These are phyloP conservation scores for Akanthomyces uredinophilus DNA, from an alignment of 2,329 filamentous ascomycete genomes.

Conservation along the genomic window DNA sequence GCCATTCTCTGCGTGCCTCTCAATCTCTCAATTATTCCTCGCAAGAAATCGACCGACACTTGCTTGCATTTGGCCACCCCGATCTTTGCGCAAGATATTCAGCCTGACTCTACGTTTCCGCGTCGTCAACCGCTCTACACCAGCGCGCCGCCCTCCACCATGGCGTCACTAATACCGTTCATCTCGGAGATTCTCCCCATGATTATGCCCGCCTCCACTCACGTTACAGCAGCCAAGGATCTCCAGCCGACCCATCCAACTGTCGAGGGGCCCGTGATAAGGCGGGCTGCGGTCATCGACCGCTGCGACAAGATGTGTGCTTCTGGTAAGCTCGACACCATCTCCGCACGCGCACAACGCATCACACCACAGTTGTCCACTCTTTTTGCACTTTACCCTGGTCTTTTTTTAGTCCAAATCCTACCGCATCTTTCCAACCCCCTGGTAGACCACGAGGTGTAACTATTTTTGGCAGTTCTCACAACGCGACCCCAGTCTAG, in stretches of 20 bases:
- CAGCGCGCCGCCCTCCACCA: conserved; percentile 21
- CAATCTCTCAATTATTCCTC: background rate
- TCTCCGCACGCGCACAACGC: background rate
- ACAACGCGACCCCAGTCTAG: conserved; percentile 57
- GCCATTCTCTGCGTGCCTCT: background rate
- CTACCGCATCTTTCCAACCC: conserved; percentile 11
- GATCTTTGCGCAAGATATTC: background rate
- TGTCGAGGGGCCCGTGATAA: conserved; percentile 28
- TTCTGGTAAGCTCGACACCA: conserved; percentile 43
- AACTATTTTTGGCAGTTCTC: conserved; percentile 43
- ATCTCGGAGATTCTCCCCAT: conserved; percentile 55
- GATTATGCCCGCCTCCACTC: conserved; percentile 53
- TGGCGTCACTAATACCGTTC: conserved; percentile 51
- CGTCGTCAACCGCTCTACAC: background rate
- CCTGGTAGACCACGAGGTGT: conserved; percentile 16
- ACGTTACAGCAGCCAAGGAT: conserved; percentile 48
- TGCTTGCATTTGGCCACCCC: background rate
- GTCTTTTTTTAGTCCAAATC: conserved; percentile 1
- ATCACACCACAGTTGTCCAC: background rate
- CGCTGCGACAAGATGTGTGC: conserved; percentile 63
- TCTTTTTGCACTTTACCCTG: conserved; percentile 5
- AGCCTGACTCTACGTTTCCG: background rate
- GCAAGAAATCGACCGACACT: background rate
- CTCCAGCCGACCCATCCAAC: conserved; percentile 33
- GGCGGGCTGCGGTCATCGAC: conserved; percentile 54